A percentile compares a stretch with the other conserved stretches of the same genome.
Evolutionary conservation across 2,329 filamentous ascomycete genomes (phyloP).

Genomic region (Lasiodiplodia citricola): DNA sequence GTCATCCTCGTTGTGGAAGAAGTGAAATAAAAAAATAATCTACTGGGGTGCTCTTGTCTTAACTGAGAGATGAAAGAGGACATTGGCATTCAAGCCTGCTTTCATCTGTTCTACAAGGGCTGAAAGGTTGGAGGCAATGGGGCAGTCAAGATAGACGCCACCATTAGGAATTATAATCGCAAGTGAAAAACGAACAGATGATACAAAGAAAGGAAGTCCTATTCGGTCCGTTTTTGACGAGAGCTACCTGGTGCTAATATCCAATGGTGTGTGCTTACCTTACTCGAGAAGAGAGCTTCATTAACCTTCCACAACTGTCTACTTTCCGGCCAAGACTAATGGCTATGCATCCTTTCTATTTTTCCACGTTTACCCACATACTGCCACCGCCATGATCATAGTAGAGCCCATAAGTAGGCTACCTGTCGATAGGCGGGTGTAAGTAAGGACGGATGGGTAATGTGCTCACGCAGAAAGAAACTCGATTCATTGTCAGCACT

Average conservation of each 20-base stretch:
- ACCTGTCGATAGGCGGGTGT: too few species aligned
- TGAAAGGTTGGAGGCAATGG: neutral
- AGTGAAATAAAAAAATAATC: neutral
- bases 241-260: too few species aligned
- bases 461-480: neutral
- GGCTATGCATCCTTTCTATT: too few species aligned
- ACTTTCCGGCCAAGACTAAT: too few species aligned
- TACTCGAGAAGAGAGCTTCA: neutral
- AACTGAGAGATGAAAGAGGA: neutral
- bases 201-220: too few species aligned
- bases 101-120: neutral
- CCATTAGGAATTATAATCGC: neutral
- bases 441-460: too few species aligned
- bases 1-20: neutral
- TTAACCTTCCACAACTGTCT: too few species aligned
- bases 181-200: neutral
- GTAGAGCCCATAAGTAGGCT: too few species aligned
- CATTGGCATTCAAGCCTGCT: neutral
- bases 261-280: neutral
- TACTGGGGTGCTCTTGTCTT: neutral
- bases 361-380: too few species aligned
- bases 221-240: too few species aligned
- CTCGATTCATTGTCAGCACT: neutral
- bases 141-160: neutral
- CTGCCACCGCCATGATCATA: too few species aligned